Percentiles rank a stretch among this genome's conserved stretches.
Conservation (phyloP, 2,329 filamentous ascomycete species). For the Rhynchosporium graminicola region DNA sequence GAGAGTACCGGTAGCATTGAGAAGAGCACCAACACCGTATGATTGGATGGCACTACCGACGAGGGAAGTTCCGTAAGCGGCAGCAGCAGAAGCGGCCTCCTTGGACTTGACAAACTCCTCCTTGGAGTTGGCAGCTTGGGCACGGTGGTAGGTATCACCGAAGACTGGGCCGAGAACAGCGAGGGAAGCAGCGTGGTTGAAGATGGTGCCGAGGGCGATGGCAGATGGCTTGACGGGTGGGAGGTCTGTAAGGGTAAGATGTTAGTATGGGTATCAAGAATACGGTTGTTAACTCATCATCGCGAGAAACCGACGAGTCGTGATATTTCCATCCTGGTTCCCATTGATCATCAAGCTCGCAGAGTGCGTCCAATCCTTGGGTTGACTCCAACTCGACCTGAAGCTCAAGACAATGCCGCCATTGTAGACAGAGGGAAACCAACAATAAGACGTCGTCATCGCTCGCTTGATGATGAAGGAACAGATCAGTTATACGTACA, state of each 20-base stretch:
- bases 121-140: conserved; percentile 88
- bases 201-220: conserved; percentile 92
- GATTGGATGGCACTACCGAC: conserved; percentile 85
- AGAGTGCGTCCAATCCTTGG: neutral
- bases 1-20: conserved; percentile 93
- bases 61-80: conserved; percentile 88
- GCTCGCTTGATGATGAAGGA: neutral
- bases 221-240: conserved; percentile 95
- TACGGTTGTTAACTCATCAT: neutral
- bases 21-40: conserved; percentile 85
- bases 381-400: neutral
- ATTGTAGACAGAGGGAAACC: neutral
- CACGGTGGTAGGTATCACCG: conserved; percentile 90
- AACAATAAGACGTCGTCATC: conserved; percentile 27
- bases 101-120: conserved; percentile 95
- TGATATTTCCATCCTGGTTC: too few species aligned
- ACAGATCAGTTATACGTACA: conserved; percentile 29
- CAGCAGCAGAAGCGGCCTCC: conserved; percentile 84
- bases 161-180: conserved; percentile 88
- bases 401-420: neutral
- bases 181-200: conserved; percentile 90
- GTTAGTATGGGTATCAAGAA: conserved; percentile 11
- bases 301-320: too few species aligned
- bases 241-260: conserved; percentile 48
- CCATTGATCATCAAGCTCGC: too few species aligned